Evolutionary conservation across 1,139 yeast species (phyloP), one percentile per base, ranked within the genome.

Genomic region (Kodamaea sp.): DNA sequence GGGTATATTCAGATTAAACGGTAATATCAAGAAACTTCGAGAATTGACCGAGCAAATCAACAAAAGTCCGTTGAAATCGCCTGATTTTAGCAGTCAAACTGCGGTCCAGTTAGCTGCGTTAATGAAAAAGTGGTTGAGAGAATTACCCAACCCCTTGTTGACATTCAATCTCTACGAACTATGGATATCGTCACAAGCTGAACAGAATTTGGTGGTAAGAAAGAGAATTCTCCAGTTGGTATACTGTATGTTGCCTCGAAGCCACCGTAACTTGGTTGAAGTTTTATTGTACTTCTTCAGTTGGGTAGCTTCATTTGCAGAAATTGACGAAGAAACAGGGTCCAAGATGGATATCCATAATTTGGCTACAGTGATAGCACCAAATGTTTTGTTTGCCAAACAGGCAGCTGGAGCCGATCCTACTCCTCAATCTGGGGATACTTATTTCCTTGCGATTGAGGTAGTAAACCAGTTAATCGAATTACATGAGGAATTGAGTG

Each of bases 271-370:
- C 55, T 73, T 88, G 33, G 71, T 90, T 35, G 98, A 94, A 55
- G 96, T 90, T 4, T 65, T 94, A 33, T 70, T 90, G 23, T 82
- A 83, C 44, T 94, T 94, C 58, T 77, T 94, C 57, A 83, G 83
- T 58, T 92, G 98, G 97, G 95, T 90, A 2, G 90, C 97, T 0
- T 87, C 97, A 5, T 94, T 94, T 63, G 86, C 97, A 1, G 92
- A 87, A 48, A 78, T 85, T 42, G 94, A 84, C 50, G 88, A 84
- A 50, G 87, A 83, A 47, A 77, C 78, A 16, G 98, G 98, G 0
- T 89, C 97, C 6, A 92, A 90, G 63, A 94, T 94, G 99, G 97
- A 92, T 56, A 78, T 85, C 22, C 96, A 90, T 55, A 94, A 94
- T 57, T 70, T 94, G 42, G 96, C 98, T 1, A 92, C 98, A 0